Base-by-base conservation (phyloP, 2,329 filamentous ascomycete species). In the Aspergillus sp. region DNA sequence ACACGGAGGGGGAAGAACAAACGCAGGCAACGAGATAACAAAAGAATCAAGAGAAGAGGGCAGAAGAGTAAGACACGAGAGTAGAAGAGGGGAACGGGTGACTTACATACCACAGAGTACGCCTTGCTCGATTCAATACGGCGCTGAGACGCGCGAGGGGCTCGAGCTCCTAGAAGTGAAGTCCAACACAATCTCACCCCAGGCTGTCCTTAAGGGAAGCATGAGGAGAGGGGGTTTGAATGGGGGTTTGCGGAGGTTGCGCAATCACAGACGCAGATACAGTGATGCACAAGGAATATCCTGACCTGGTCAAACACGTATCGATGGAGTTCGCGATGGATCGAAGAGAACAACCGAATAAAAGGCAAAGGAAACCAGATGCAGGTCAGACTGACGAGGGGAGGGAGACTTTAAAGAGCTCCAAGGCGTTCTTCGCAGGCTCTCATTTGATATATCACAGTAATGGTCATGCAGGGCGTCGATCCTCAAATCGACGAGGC, bases 381-480 rank as follows among this genome's bases (percentile, higher is more conserved):
- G 50, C 43, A 56, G 53, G 23, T 48, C 41, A 21, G 45, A 56
- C 49, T 55, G 60, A 63, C 53, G 64, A 64, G 64, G 63, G 62
- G 47, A 61, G 53, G 57, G 54, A 63, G 59, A 57, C 65, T 71
- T 71, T 71, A 71, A 68, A 65, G 64, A 64, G 61, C 56, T 58
- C 46, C 58, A 59, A 63, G 64, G 63, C 64, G 60, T 59, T 61
- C 59, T 71, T 56, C 67, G 69, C 65, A 64, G 67, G 57, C 64
- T 74, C 70, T 71, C 69, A 75, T 74, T 75, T 74, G 72, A 73
- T 71, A 72, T 70, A 65, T 66, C 65, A 66, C 64, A 66, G 64
- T 64, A 66, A 63, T 65, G 69, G 72, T 75, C 72, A 75, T 75
- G 72, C 72, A 75, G 68, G 67, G 61, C 63, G 71, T 72, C 70